Base-by-base conservation (phyloP, 371 early-diverging fungal genomes). In the Chytridium lagenaria region DNA sequence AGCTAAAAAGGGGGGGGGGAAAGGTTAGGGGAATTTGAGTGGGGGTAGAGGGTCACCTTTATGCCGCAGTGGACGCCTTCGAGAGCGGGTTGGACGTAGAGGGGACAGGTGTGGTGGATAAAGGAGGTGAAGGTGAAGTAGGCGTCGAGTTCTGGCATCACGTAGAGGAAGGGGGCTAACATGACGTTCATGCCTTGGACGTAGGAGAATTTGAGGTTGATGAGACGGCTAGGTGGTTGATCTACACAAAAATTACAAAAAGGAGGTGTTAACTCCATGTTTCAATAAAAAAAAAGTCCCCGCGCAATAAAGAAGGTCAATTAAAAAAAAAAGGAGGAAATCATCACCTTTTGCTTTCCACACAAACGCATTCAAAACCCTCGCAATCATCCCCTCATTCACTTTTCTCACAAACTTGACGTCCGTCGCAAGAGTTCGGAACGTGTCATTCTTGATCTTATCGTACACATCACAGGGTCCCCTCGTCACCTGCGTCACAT, bases 161-260 rank as follows among this genome's bases (percentile, higher is more conserved):
- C 90, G 78, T 90, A 95, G 30, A 96, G 81, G 76, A 98, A 95
- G 5, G 96, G 96, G n/a, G 95, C 96, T 31, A 89, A 88, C 59
- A 97, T 79, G 40, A 94, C 94, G 81, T 96, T 98, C 95, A 96
- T 95, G 51, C 97, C 96, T 79, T 95, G 96, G 23, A 97, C 95
- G 81, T 98, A 98, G 19, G 93, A 87, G 67, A 93, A 90, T 37
- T 83, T 78, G 64, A 84, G 63, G 71, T 82, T 86, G 33, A 82
- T 68, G n/a, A 84, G 76, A 23, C 81, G 64, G 7, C 79, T 78
- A 1, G 77, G 75, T 23, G 83, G 84, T 59, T 77, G 77, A 68
- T 86, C 83, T 81, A 67, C 15, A n/a, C 36, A 22, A 30, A 16
- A 2, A 1, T 0, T 51, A 28, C 28, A 22, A 51, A 22, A 50